Conservation (phyloP, 176 grass and related monocot species). For the Triticum turgidum region DNA sequence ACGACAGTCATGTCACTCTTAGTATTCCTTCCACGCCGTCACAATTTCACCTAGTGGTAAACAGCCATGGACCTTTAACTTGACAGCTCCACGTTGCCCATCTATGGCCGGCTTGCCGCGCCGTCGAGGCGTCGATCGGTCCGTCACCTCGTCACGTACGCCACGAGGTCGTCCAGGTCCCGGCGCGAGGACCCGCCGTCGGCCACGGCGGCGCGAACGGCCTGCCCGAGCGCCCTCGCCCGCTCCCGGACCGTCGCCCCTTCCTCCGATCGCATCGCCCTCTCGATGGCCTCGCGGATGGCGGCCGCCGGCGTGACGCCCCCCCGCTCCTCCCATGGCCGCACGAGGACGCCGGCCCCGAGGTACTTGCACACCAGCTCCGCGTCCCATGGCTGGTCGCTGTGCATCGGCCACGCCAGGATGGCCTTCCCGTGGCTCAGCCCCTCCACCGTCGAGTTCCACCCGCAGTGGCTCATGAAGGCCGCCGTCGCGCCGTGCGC, state of each 20-base stretch:
- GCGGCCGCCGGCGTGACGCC: constrained; percentile 27
- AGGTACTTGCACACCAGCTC: constrained; percentile 59
- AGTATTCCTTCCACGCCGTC: too few relatives aligned
- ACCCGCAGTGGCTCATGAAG: constrained; percentile 86
- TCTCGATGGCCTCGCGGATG: constrained; percentile 38
- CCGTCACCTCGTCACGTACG: constrained; percentile 56
- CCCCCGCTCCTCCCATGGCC: constrained; percentile 41
- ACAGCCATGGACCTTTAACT: too few relatives aligned
- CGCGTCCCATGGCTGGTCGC: constrained; percentile 67
- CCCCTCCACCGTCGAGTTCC: constrained; percentile 78
- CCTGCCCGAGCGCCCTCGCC: constrained; percentile 31
- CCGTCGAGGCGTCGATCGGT: background rate
- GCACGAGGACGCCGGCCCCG: constrained; percentile 43
- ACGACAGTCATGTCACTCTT: too few relatives aligned
- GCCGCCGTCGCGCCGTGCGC: constrained; percentile 53
- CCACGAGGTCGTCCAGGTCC: constrained; percentile 54
- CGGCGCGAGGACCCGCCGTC: constrained; percentile 43
- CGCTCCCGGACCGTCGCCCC: constrained; percentile 32
- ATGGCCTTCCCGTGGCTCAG: constrained; percentile 58
- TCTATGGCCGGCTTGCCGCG: background rate
- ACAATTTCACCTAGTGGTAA: too few relatives aligned
- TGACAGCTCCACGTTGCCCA: background rate
- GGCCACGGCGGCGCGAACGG: constrained; percentile 19
- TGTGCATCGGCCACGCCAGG: constrained; percentile 74
- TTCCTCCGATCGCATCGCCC: constrained; percentile 31